These are phyloP conservation scores for Coemansia sp. DNA, from an alignment of 192 early-diverging fungal genomes.

Conservation along the genomic window DNA sequence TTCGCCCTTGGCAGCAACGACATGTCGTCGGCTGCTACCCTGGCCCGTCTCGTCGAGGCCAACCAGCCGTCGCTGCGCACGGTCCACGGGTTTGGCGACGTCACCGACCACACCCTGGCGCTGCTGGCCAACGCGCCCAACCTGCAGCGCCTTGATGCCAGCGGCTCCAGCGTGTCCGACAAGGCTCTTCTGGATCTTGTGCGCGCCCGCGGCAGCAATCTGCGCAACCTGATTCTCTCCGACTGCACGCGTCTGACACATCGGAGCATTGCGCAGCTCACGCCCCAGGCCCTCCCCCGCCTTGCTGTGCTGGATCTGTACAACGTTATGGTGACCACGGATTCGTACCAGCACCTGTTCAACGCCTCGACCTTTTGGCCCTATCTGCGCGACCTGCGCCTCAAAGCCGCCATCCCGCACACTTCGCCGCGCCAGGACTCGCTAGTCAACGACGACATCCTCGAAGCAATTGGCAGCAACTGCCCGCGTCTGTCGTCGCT, in stretches of 20 bases:
- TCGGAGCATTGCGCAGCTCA: slow-evolving; percentile 34
- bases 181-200: slow-evolving; percentile 31
- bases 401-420: slow-evolving; percentile 44
- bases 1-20: slow-evolving; percentile 46
- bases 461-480: slow-evolving; percentile 42
- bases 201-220: slow-evolving; percentile 8
- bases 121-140: slow-evolving; percentile 31
- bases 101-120: slow-evolving; percentile 22
- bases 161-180: slow-evolving; percentile 41
- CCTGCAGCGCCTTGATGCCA: slow-evolving; percentile 25
- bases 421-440: slow-evolving; percentile 35
- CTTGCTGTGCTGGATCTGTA: slow-evolving; percentile 35
- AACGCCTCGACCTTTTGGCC: slow-evolving; percentile 36
- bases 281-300: slow-evolving; percentile 27
- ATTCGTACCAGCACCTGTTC: slow-evolving; percentile 43
- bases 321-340: slow-evolving; percentile 46
- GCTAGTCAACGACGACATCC: slow-evolving; percentile 47
- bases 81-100: slow-evolving; percentile 30
- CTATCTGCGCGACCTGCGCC: slow-evolving; percentile 39
- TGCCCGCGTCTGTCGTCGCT: slow-evolving; percentile 44
- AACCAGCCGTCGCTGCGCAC: slow-evolving; percentile 22
- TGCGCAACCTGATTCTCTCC: slow-evolving; percentile 37
- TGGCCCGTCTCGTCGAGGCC: slow-evolving; percentile 16
- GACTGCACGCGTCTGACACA: slow-evolving; percentile 42
- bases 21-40: slow-evolving; percentile 37